Base-by-base conservation (phyloP, 192 early-diverging fungal species). In the Coemansia sp. region DNA sequence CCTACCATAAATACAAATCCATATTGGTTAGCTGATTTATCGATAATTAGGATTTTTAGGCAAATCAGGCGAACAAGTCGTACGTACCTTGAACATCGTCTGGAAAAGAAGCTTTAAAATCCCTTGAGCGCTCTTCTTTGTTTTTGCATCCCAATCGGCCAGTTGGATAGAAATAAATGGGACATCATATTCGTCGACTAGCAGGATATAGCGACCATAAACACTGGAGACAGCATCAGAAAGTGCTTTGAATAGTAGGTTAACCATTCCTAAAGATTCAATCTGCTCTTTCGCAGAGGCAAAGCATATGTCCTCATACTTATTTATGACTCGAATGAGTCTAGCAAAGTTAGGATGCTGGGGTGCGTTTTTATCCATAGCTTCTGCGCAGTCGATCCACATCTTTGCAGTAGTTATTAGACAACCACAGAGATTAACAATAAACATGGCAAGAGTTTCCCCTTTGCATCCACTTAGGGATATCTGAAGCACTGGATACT, bases 111-210 rank as follows among this genome's bases (percentile, higher is more conserved):
- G 30, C n/a, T 65, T 77, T 10, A 71, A 28, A 5, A 71, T 46
- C 0, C 58, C 49, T 0, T 64, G 69, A 0, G 69, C 74, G 0
- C 25, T 36, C 0, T 58, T 9, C 14, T 71, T 71, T 0, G 61
- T 61, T 0, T 71, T 30, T 23, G 6, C 20, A 45, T 39, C 55
- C 74, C 74, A 77, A 0, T 48, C 13, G 2, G 69, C 65, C 24
- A 71, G 36, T 0, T 61, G 39, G 7, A 77, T 45, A 18, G 69
- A 52, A 16, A 77, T 77, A 49, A 77, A 77, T n/a, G 74, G 69
- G 36, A 71, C 71, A 22, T 77, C 74, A 23, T 71, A 71, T 45
- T 77, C 74, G 55, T 77, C 74, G 50, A 71, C 64, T 0, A 77
- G 42, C 18, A 77, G 59, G 3, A 77, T 64, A 23, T 71, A 77